Percentiles rank a stretch among this genome's conserved stretches.
phyloP scores from a whole-genome alignment of 2,329 filamentous ascomycete genomes.

The Ustulina deusta region DNA sequence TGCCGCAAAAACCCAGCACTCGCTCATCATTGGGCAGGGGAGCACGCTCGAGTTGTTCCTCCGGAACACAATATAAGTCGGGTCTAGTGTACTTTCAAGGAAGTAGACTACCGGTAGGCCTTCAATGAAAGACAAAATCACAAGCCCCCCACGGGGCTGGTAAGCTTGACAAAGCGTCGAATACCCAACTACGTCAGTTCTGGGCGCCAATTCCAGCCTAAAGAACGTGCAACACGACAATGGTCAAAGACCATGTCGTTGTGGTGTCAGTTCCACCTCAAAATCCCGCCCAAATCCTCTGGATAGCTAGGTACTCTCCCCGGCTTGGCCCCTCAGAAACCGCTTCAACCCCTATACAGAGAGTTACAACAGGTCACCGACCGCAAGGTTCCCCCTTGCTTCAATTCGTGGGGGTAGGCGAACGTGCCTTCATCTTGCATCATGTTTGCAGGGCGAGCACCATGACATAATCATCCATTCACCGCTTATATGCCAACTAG shows the following conservation, averaged over 20 bases:
- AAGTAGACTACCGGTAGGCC: no score
- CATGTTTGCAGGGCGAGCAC: background rate
- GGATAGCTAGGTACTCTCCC: background rate
- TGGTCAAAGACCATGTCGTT: background rate
- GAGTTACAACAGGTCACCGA: conserved; percentile 1
- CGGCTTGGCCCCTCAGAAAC: background rate
- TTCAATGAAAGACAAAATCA: background rate
- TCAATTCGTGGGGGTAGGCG: background rate
- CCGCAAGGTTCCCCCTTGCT: conserved; percentile 4
- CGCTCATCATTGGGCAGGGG: background rate
- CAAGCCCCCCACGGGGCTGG: conserved; percentile 16
- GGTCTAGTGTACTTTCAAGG: background rate
- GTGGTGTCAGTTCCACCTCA: background rate
- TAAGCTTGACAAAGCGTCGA: conserved; percentile 22
- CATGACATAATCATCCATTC: conserved; percentile 19
- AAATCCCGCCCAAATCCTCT: no score
- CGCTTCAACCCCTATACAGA: background rate
- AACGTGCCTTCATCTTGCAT: conserved; percentile 3
- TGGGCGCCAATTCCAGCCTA: background rate
- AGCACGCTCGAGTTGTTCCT: background rate
- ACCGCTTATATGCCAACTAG: conserved; percentile 31
- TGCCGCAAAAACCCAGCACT: background rate
- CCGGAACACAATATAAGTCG: background rate
- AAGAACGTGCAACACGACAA: conserved; percentile 12
- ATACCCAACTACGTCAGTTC: background rate